Base-by-base conservation (phyloP, 2,329 filamentous ascomycete species). In the Botrytis hyacinthi region DNA sequence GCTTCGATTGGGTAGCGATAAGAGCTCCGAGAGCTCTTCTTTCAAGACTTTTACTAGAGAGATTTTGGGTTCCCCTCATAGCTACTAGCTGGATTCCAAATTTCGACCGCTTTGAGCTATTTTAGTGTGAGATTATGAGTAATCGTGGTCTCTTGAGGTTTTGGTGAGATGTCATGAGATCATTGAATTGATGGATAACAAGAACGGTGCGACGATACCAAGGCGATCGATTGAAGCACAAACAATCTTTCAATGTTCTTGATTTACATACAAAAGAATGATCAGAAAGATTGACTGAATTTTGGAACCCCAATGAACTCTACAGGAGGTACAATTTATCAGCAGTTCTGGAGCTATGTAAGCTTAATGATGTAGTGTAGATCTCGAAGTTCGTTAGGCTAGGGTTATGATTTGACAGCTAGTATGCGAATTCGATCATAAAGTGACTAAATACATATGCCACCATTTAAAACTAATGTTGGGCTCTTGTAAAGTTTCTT, bases 31-130 rank as follows among this genome's bases (percentile, higher is more conserved):
- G 51, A 54, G 51, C 51, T 54, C 14, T 29, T 54, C 51, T 54
- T 18, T 54, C 48, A 12, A 54, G 4, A 26, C 5, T 3, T 29
- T 9, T 54, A 8, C n/a, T 29, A 18, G 14, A 2, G 4, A 54
- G 51, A 54, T 29, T 14, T 29, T 54, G 14, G 16, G n/a, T 9
- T 54, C 5, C 1, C 2, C 5, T n/a, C 0, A 16, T 29, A 29
- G 12, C 26, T 54, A 16, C 1, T 16, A 29, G 6, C 12, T 3
- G 1, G 26, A 29, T 3, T 16, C 0, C 14, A n/a, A 3, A 16
- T 54, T 16, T 16, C 12, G 12, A 54, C 26, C 0, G 0, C 1
- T 3, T 16, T 4, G 48, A 54, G 48, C 48, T 29, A 29, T 54
- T 14, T 54, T n/a, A 3, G 26, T n/a, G 1, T 54, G 14, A 7